These are phyloP conservation scores for Lasiosphaeria hispida DNA, from an alignment of 495 filamentous ascomycete genomes.

Conservation along the genomic window DNA sequence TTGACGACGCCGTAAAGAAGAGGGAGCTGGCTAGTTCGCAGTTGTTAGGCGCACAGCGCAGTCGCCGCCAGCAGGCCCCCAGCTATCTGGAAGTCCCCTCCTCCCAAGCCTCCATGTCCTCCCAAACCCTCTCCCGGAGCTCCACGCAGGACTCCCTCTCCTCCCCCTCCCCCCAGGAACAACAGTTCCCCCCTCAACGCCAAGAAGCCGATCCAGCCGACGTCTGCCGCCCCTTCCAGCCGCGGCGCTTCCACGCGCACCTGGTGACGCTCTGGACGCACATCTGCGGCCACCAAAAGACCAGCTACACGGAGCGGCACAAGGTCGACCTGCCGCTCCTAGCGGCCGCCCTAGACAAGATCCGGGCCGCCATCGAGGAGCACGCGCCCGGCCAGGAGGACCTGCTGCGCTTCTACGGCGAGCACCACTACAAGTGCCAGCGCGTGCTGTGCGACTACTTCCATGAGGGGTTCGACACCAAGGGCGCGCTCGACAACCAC, in stretches of 20 bases:
- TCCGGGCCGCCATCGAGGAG: conserved; percentile 29
- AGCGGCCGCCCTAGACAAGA: conserved; percentile 22
- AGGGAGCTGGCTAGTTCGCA: neutral
- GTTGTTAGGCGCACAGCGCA: neutral
- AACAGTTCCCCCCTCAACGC: neutral
- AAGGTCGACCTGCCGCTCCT: conserved; percentile 23
- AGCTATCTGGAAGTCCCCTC: no score
- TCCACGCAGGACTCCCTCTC: neutral
- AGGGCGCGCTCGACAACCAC: conserved; percentile 31
- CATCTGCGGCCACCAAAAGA: conserved; percentile 19
- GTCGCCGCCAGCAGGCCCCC: no score
- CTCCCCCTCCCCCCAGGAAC: conserved; percentile 2
- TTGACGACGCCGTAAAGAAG: neutral
- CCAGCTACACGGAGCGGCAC: conserved; percentile 18
- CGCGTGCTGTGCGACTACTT: conserved; percentile 43
- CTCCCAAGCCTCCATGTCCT: no score
- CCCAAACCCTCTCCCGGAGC: neutral
- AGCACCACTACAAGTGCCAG: conserved; percentile 40
- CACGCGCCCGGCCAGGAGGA: neutral
- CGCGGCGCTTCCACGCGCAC: conserved; percentile 17
- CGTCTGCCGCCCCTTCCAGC: conserved; percentile 7
- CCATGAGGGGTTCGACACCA: conserved; percentile 41
- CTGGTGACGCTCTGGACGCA: conserved; percentile 26
- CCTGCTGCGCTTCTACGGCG: conserved; percentile 34
- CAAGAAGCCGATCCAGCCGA: neutral